These are phyloP conservation scores for Picea sitchensis DNA, from an alignment of 75 land plant species.

Conservation along the genomic window DNA sequence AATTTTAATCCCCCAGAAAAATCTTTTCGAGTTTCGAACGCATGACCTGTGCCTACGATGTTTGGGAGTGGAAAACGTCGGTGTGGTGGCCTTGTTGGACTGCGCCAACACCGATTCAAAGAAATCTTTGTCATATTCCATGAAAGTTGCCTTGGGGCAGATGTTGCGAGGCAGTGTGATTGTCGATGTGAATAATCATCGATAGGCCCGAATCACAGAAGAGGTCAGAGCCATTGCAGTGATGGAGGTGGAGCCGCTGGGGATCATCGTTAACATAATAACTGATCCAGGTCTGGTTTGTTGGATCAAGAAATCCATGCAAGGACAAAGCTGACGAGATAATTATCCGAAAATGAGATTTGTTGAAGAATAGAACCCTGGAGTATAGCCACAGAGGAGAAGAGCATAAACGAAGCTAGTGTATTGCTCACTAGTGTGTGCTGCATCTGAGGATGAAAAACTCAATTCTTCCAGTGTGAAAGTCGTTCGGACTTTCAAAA, in stretches of 20 bases:
- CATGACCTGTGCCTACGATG: background rate
- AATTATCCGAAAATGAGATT: too few species aligned
- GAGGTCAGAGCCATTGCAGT: constrained; percentile 26
- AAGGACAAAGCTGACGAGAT: too few species aligned
- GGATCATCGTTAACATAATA: constrained; percentile 25
- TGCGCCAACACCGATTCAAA: constrained; percentile 10
- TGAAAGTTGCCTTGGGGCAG: constrained; percentile 33
- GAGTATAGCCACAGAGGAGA: too few species aligned
- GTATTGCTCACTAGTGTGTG: too few species aligned
- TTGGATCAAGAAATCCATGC: constrained; percentile 30
- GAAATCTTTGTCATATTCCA: constrained; percentile 23
- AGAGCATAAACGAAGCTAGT: too few species aligned
- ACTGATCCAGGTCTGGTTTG: constrained; percentile 28
- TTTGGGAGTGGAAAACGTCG: background rate
- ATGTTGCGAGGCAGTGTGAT: constrained; percentile 38
- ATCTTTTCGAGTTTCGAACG: too few species aligned
- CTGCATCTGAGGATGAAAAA: too few species aligned
- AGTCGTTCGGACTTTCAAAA: too few species aligned
- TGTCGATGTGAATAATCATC: constrained; percentile 17
- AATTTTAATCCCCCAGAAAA: too few species aligned
- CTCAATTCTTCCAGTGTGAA: too few species aligned
- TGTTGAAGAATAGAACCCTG: too few species aligned
- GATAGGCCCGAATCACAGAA: constrained; percentile 30
- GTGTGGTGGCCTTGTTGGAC: constrained; percentile 22
- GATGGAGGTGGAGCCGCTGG: constrained; percentile 16